Conservation (phyloP, 345 rosid species). For the Linum usitatissimum region DNA sequence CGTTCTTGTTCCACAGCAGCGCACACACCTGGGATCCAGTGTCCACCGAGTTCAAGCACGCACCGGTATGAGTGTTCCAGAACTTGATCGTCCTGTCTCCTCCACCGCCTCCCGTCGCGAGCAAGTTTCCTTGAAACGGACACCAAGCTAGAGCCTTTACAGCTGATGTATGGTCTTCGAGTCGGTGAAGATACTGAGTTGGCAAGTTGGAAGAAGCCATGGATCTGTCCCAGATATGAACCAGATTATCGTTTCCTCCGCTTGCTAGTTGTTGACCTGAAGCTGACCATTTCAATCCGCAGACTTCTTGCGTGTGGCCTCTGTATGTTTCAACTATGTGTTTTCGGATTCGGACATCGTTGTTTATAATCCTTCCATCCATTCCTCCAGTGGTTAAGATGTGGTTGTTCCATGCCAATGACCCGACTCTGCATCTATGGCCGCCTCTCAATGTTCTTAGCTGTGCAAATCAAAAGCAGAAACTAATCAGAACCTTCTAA, state of each 20-base stretch:
- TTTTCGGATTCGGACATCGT: constrained; percentile 36
- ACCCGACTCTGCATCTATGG: constrained; percentile 32
- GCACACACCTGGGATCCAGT: constrained; percentile 45
- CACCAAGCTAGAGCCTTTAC: constrained; percentile 59
- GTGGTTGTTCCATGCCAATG: constrained; percentile 46
- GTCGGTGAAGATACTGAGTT: constrained; percentile 41
- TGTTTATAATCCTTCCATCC: constrained; percentile 37
- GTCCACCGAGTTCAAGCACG: constrained; percentile 41
- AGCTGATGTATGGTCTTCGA: constrained; percentile 45
- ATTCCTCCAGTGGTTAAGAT: constrained; percentile 41
- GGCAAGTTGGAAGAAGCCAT: constrained; percentile 30
- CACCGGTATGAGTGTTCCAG: constrained; percentile 43
- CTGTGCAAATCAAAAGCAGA: constrained; percentile 10
- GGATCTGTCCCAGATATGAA: constrained; percentile 45
- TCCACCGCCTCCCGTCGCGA: constrained; percentile 48
- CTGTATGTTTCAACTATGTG: constrained; percentile 35
- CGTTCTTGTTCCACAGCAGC: constrained; percentile 42
- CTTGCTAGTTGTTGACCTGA: constrained; percentile 46
- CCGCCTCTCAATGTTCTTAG: constrained; percentile 34
- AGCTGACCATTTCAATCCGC: constrained; percentile 46
- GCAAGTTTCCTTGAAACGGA: constrained; percentile 43
- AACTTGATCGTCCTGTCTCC: constrained; percentile 40
- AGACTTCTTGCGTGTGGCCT: constrained; percentile 42
- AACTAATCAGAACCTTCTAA: not conserved
- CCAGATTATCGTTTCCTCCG: constrained; percentile 39